Evolutionary conservation across 768 basidiomycete genomes (phyloP).

Genomic region (Boletus reticuloceps): DNA sequence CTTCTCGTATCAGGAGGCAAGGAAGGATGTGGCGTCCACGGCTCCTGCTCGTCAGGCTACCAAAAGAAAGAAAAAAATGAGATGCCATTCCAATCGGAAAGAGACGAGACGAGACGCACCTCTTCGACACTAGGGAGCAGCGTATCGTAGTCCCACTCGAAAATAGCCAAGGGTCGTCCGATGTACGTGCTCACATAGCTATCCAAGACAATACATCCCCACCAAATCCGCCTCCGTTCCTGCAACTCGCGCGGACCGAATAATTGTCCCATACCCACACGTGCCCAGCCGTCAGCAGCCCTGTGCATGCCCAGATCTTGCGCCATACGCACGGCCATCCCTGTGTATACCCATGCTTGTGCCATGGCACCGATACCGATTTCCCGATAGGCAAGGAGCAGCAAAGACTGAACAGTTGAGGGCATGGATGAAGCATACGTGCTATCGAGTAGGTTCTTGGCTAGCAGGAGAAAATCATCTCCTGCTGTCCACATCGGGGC

Average conservation of each 20-base stretch:
- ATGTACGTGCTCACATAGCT: conserved; percentile 80
- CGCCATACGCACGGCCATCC: conserved; percentile 91
- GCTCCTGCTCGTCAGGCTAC: conserved; percentile 65
- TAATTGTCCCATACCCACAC: conserved; percentile 52
- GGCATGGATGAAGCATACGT: conserved; percentile 71
- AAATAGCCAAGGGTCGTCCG: conserved; percentile 72
- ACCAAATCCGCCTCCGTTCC: conserved; percentile 75
- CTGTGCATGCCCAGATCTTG: conserved; percentile 86
- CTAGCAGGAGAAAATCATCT: conserved; percentile 65
- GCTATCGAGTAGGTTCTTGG: conserved; percentile 63
- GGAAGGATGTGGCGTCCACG: conserved; percentile 44
- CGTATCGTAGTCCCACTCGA: conserved; percentile 76
- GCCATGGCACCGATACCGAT: conserved; percentile 89
- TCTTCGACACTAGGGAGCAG: conserved; percentile 59
- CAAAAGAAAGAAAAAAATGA: conserved; percentile 13
- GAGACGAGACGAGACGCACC: conserved; percentile 34
- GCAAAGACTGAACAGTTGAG: conserved; percentile 73
- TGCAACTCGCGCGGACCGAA: conserved; percentile 64
- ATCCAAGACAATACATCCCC: conserved; percentile 75
- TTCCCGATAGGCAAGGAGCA: conserved; percentile 82
- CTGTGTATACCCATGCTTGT: conserved; percentile 81
- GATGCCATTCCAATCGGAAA: background rate
- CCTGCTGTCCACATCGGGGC: conserved; percentile 80
- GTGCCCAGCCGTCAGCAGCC: conserved; percentile 74
- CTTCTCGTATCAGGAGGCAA: conserved; percentile 31